A percentile compares a stretch with the other conserved stretches of the same genome.
phyloP scores from a whole-genome alignment of 2,329 filamentous ascomycete genomes.

The Colletotrichum tropicale region DNA sequence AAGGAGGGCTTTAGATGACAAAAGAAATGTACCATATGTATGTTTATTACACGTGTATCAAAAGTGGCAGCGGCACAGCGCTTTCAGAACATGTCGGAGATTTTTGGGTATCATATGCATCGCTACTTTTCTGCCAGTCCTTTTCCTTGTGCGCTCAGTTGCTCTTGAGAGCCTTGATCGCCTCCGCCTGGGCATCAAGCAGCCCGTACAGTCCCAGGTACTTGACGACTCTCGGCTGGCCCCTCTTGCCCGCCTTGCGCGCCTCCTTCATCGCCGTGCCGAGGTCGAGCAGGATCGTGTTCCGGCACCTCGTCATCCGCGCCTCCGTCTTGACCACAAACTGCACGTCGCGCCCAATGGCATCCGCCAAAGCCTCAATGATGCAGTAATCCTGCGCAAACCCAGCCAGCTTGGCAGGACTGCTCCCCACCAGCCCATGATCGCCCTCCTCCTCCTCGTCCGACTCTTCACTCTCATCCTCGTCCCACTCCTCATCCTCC shows the following conservation, averaged over 20 bases:
- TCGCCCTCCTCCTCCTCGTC: conserved; percentile 30
- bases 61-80: conserved; percentile 11
- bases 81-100: conserved; percentile 20
- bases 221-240: conserved; percentile 51
- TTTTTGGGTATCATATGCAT: conserved; percentile 33
- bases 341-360: conserved; percentile 50
- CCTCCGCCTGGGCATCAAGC: conserved; percentile 57
- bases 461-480: conserved; percentile 30
- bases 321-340: conserved; percentile 59
- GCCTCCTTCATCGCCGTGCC: conserved; percentile 53
- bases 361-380: conserved; percentile 45
- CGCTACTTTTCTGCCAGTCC: conserved; percentile 22
- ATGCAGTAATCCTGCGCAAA: conserved; percentile 51
- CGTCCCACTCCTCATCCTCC: conserved; percentile 44
- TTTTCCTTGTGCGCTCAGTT: conserved; percentile 19
- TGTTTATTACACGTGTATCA: conserved; percentile 25
- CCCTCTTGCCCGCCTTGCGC: conserved; percentile 44
- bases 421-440: conserved; percentile 45
- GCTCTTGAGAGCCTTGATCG: conserved; percentile 52
- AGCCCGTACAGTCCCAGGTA: conserved; percentile 58
- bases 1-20: background rate
- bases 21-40: conserved; percentile 42
- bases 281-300: conserved; percentile 61
- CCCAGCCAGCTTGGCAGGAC: conserved; percentile 48
- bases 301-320: conserved; percentile 56